These are phyloP conservation scores for Giardia duodenalis DNA, from an alignment of 208 protist species.

Conservation along the genomic window DNA sequence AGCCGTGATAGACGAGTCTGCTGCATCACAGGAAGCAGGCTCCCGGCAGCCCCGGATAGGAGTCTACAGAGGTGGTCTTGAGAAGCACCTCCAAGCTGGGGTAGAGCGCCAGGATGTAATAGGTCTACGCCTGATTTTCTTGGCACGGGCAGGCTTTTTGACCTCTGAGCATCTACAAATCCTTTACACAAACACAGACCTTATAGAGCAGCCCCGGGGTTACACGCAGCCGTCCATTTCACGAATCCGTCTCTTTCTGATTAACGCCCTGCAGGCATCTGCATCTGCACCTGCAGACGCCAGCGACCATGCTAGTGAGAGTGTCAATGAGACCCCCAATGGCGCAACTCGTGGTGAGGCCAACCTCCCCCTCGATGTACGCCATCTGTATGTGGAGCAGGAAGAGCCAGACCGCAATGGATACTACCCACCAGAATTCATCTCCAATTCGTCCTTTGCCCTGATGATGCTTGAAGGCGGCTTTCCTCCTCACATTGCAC, in stretches of 20 bases:
- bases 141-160: not conserved
- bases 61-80: not conserved
- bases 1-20: not conserved
- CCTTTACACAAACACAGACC: not conserved
- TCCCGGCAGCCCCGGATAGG: not conserved
- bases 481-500: not conserved
- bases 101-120: not conserved
- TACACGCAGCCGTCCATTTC: not conserved
- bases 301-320: no score
- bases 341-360: no score
- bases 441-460: not conserved
- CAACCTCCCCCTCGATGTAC: not conserved
- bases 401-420: not conserved
- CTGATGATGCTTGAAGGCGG: conserved; percentile 3
- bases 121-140: not conserved
- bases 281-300: no score
- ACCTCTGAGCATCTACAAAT: not conserved
- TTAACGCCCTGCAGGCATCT: not conserved
- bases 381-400: not conserved
- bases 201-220: not conserved
- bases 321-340: no score
- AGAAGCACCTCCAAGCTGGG: not conserved
- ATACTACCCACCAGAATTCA: not conserved
- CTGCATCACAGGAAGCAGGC: not conserved
- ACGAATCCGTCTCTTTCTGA: not conserved